Conservation (phyloP, 139 green algal species). For the Edaphochlamys debaryana region DNA sequence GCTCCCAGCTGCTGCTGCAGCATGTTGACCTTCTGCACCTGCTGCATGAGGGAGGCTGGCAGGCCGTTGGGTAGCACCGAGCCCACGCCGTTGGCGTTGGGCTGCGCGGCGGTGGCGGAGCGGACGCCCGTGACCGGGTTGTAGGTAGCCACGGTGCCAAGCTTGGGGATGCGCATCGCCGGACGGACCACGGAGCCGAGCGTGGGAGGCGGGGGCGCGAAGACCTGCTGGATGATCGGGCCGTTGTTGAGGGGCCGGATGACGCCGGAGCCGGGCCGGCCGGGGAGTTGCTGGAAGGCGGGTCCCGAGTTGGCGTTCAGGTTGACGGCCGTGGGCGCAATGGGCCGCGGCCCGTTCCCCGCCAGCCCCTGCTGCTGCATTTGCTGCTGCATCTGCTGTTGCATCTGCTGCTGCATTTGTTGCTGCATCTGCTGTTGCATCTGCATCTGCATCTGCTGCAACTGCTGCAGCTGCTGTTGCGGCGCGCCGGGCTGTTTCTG, state of each 20-base stretch:
- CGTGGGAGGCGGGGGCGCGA: not conserved
- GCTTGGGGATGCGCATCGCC: slow-evolving; percentile 34
- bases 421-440: too few relatives aligned
- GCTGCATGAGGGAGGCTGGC: slow-evolving; percentile 21
- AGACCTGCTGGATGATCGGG: not conserved
- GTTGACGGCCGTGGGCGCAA: not conserved
- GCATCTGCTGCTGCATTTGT: too few relatives aligned
- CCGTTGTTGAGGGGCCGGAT: not conserved
- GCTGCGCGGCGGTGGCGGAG: not conserved
- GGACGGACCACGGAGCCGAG: not conserved
- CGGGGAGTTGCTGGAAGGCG: not conserved
- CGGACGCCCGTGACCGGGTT: slow-evolving; percentile 39
- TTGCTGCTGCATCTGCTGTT: too few relatives aligned
- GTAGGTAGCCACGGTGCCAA: slow-evolving; percentile 37
- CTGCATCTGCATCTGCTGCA: slow-evolving; percentile 4
- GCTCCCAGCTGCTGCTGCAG: slow-evolving; percentile 33
- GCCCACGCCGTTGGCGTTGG: not conserved
- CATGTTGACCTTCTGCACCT: slow-evolving; percentile 33
- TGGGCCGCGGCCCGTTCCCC: too few relatives aligned
- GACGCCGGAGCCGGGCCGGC: too few relatives aligned
- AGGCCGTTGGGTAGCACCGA: slow-evolving; percentile 2
- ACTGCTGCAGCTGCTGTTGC: not conserved
- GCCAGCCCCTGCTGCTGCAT: too few relatives aligned
- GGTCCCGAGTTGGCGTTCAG: not conserved
- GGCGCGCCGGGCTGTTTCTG: not conserved